Base-by-base conservation (phyloP, 305 asterid genomes). In the Fraxinus albicans region DNA sequence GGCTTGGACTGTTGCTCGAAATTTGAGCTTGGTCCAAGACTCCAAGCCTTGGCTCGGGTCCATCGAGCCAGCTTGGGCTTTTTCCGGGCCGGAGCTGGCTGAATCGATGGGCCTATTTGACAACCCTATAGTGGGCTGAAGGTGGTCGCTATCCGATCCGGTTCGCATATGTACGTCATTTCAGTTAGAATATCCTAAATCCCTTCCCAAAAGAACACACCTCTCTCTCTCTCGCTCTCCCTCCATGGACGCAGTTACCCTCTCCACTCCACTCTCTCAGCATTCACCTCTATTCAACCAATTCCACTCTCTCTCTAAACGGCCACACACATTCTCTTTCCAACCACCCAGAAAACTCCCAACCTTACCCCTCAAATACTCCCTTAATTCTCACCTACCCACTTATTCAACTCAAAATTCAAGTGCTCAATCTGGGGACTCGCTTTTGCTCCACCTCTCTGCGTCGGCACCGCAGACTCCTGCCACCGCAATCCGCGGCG, bases 401-500 rank as follows among this genome's bases (percentile, higher is more conserved):
- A 23, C 33, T 63, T 85, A 29, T 76, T 84, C 84, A 21, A 87
- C 79, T 77, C 86, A 34, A 35, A 63, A 63, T 63, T 21, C 83
- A 12, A 34, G 77, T 63, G 36, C 19, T 47, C 8, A 84, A 74
- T 76, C 87, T 19, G 83, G 85, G 55, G 85, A 80, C n/a, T 88
- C 87, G 47, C 89, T 79, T 47, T 89, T 81, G 50, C 75, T 50
- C 70, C 86, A 87, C 82, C 87, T 77, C 65, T 86, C 86, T 75
- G 50, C 82, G 42, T 79, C 88, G 2, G 83, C 91, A 35, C 83
- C 91, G n/a, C 95, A 91, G 90, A 38, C 90, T 29, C 97, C 97
- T 12, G 87, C 86, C 36, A 83, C 93, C 35, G 89, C 98, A 12
- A 85, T 87, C 90, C 90, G 95, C 27, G 98, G 92, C 7, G 94